Percentiles rank a stretch among this genome's conserved stretches.
Conservation (phyloP, 202 grass and related monocot species). For the Panicum virgatum region DNA sequence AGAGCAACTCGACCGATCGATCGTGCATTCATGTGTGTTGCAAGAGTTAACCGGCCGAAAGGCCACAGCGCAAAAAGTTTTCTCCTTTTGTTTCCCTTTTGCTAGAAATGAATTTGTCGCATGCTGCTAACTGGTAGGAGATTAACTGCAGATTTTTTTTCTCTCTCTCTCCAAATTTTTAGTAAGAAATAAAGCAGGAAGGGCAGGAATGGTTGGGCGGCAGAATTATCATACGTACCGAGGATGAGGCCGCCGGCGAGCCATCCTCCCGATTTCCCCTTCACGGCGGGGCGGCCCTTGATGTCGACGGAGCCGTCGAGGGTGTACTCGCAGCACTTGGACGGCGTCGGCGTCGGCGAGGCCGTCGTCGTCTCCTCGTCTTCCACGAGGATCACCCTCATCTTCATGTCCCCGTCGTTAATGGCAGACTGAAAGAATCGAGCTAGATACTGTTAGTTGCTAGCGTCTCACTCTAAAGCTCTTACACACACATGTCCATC, state of each 20-base stretch:
- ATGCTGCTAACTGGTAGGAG: not conserved
- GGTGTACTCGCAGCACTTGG: constrained; percentile 53
- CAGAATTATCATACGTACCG: constrained; percentile 35
- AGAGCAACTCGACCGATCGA: not conserved
- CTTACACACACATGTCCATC: not conserved
- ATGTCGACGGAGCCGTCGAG: constrained; percentile 82
- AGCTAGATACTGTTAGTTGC: constrained; percentile 10
- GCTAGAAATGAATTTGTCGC: not conserved
- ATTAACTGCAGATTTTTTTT: not conserved
- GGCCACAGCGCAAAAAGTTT: not conserved
- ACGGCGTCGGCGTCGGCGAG: not conserved
- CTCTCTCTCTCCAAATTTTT: no score
- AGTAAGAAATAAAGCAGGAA: not conserved
- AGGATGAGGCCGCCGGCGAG: constrained; percentile 77
- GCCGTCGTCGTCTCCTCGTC: constrained; percentile 7
- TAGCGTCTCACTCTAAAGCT: no score
- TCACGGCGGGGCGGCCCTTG: constrained; percentile 63
- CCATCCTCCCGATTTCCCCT: constrained; percentile 81
- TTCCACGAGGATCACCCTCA: constrained; percentile 46
- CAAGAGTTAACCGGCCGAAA: not conserved
- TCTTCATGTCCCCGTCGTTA: constrained; percentile 46
- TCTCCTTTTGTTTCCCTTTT: not conserved
- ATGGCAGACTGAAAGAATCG: constrained; percentile 34
- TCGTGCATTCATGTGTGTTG: not conserved
- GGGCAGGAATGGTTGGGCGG: not conserved